Conservation (phyloP, 1,284 basidiomycete genomes). For the Sanguinoderma infundibulare region DNA sequence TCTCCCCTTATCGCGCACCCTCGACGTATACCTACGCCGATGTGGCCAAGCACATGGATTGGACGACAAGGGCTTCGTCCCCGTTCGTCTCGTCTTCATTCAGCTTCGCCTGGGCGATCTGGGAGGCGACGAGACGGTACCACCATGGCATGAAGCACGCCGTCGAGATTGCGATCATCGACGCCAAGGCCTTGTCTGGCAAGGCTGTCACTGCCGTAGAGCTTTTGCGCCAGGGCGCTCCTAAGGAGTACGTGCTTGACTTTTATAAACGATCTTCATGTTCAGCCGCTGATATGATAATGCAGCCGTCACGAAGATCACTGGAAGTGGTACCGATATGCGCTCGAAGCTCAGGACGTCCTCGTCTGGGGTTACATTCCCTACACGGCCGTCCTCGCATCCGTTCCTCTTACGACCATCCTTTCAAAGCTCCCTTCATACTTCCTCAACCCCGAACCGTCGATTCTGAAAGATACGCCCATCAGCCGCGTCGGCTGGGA, state of each 20-base stretch:
- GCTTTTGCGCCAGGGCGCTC: constrained; percentile 53
- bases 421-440: constrained; percentile 72
- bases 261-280: background rate
- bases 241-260: constrained; percentile 53
- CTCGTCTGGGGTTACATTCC: constrained; percentile 73
- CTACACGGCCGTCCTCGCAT: constrained; percentile 63
- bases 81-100: constrained; percentile 76
- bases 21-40: constrained; percentile 56
- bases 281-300: background rate
- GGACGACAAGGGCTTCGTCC: constrained; percentile 71
- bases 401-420: constrained; percentile 66
- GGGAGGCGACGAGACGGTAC: constrained; percentile 78
- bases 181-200: constrained; percentile 59
- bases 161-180: constrained; percentile 77
- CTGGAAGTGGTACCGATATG: constrained; percentile 77
- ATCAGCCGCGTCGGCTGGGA: constrained; percentile 63
- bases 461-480: constrained; percentile 42
- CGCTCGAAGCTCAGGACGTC: constrained; percentile 74
- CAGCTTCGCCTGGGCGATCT: constrained; percentile 79
- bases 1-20: constrained; percentile 28
- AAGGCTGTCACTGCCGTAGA: constrained; percentile 68
- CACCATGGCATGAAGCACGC: constrained; percentile 71
- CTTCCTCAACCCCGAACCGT: constrained; percentile 52
- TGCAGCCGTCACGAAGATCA: constrained; percentile 63
- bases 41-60: constrained; percentile 70